Evolutionary conservation across 2,329 filamentous ascomycete genomes (phyloP).

Genomic region (Calonectria multiphialidica): DNA sequence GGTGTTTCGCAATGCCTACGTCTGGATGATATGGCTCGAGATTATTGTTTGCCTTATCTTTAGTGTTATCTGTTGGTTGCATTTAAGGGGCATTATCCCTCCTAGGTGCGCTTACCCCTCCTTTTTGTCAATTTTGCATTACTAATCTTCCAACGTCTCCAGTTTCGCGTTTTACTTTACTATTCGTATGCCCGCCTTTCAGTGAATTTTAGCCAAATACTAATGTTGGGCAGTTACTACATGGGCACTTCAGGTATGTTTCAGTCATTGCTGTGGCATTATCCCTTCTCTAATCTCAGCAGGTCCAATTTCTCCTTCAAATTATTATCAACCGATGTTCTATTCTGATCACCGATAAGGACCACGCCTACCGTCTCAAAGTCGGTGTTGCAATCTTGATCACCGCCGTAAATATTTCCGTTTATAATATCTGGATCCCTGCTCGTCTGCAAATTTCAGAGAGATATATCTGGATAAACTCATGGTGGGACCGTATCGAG

Average conservation of each 20-base stretch:
- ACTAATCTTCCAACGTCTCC: constrained; percentile 8
- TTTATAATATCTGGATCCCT: constrained; percentile 44
- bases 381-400: constrained; percentile 35
- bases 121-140: neutral
- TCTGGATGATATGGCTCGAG: constrained; percentile 63
- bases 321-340: constrained; percentile 44
- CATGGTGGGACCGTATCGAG: constrained; percentile 44
- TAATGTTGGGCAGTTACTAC: constrained; percentile 34
- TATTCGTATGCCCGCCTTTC: constrained; percentile 35
- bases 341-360: constrained; percentile 38
- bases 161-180: constrained; percentile 45
- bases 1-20: constrained; percentile 53
- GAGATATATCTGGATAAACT: constrained; percentile 40
- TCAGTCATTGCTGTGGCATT: neutral
- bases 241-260: constrained; percentile 42
- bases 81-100: constrained; percentile 39
- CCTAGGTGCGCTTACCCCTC: constrained; percentile 33
- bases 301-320: constrained; percentile 41
- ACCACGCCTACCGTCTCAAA: constrained; percentile 34
- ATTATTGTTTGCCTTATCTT: constrained; percentile 56
- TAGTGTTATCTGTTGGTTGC: constrained; percentile 49
- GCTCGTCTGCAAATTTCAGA: constrained; percentile 39
- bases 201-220: neutral
- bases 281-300: neutral
- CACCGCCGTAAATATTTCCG: constrained; percentile 43